These are phyloP conservation scores for Laguncularia racemosa DNA, from an alignment of 345 rosid species.

Conservation along the genomic window DNA sequence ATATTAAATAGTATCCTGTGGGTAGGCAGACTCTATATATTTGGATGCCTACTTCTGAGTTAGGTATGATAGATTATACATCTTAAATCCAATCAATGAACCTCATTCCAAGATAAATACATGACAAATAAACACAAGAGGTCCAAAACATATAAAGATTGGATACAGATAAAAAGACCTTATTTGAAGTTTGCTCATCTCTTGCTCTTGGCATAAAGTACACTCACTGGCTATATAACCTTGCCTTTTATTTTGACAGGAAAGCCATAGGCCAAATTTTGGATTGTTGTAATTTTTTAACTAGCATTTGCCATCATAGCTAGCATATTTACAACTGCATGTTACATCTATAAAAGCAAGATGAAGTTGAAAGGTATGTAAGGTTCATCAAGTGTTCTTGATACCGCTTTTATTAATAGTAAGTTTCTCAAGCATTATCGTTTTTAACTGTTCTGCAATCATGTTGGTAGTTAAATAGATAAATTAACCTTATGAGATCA, in stretches of 20 bases:
- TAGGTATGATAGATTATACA: constrained; percentile 11
- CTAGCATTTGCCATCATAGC: not conserved
- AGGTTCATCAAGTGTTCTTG: no score
- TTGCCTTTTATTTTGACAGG: constrained; percentile 1
- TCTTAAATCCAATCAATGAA: not conserved
- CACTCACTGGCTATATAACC: no score
- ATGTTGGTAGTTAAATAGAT: no score
- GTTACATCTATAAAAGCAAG: no score
- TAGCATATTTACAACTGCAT: not conserved
- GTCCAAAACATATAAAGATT: not conserved
- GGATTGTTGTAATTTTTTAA: not conserved
- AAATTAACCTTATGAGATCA: no score
- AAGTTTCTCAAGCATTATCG: no score
- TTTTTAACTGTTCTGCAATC: no score
- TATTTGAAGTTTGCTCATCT: no score
- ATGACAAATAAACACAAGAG: not conserved
- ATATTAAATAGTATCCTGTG: constrained; percentile 21
- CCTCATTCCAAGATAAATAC: not conserved
- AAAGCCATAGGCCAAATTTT: not conserved
- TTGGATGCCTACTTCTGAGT: constrained; percentile 34
- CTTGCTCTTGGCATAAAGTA: no score
- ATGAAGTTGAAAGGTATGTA: not conserved
- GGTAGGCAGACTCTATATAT: constrained; percentile 37
- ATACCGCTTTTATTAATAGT: no score
- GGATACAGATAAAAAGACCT: no score